A percentile compares a stretch with the other conserved stretches of the same genome.
Evolutionary conservation across 768 basidiomycete species (phyloP).

Genomic region (Coprinopsis sp.): DNA sequence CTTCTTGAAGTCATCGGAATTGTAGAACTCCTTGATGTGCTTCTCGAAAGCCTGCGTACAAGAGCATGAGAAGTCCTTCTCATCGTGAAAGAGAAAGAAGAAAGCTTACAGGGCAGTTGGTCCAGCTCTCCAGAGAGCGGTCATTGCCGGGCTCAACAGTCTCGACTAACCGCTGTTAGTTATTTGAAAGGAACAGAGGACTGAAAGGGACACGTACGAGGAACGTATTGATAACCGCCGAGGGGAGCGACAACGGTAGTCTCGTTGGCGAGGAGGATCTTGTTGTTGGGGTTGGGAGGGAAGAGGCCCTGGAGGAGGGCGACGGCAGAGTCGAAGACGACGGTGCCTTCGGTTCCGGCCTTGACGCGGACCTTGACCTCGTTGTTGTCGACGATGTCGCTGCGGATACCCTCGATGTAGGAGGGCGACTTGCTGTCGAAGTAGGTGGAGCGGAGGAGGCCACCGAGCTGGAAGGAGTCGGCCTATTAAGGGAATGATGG

Average conservation of each 20-base stretch:
- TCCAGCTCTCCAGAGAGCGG: conserved; percentile 80
- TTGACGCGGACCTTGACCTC: conserved; percentile 77
- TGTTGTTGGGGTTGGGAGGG: conserved; percentile 73
- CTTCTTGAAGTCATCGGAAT: conserved; percentile 62
- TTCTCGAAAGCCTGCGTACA: conserved; percentile 53
- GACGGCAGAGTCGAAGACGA: conserved; percentile 82
- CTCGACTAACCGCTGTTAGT: conserved; percentile 44
- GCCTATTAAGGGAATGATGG: conserved; percentile 35
- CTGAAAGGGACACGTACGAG: conserved; percentile 38
- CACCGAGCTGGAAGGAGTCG: conserved; percentile 64
- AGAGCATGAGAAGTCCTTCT: background rate
- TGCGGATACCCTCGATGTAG: conserved; percentile 60
- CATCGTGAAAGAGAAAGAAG: background rate
- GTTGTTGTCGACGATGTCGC: conserved; percentile 67
- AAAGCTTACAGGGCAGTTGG: conserved; percentile 42
- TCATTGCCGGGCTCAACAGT: conserved; percentile 84
- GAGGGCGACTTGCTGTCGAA: conserved; percentile 61
- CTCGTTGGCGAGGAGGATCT: conserved; percentile 75
- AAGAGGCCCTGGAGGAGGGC: conserved; percentile 83
- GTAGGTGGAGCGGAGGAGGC: conserved; percentile 60
- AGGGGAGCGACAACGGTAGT: conserved; percentile 68
- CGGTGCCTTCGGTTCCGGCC: conserved; percentile 78
- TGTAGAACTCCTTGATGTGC: conserved; percentile 57
- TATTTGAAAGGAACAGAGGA: conserved; percentile 5
- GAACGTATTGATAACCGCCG: conserved; percentile 82